A percentile compares a stretch with the other conserved stretches of the same genome.
These are phyloP conservation scores for Populus alba DNA, from an alignment of 345 rosid genomes.

Conservation along the genomic window DNA sequence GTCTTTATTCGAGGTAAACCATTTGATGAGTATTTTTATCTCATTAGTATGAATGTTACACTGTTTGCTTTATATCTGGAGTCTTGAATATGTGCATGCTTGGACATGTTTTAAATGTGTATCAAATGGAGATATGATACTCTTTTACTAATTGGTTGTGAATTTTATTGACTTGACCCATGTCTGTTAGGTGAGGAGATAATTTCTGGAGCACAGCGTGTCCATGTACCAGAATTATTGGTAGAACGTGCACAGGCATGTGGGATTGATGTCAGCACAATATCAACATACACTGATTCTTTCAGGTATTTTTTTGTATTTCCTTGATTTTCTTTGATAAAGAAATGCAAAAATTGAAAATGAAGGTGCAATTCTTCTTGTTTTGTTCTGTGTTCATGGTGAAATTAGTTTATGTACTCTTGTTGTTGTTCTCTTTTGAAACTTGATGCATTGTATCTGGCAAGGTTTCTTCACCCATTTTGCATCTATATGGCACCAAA, in stretches of 20 bases:
- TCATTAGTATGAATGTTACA: neutral
- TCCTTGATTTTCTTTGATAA: neutral
- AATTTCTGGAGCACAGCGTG: slow-evolving; percentile 94
- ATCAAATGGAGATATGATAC: neutral
- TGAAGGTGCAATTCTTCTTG: neutral
- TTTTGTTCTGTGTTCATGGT: neutral
- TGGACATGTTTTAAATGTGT: neutral
- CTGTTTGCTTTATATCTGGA: neutral
- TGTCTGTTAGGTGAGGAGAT: slow-evolving; percentile 75
- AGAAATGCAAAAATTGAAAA: neutral
- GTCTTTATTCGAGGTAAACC: slow-evolving; percentile 81
- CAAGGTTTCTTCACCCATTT: too few species aligned
- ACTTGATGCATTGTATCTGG: too few species aligned
- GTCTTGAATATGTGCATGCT: neutral
- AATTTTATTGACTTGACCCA: neutral
- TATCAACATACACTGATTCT: slow-evolving; percentile 72
- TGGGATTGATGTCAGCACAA: slow-evolving; percentile 72
- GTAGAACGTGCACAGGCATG: slow-evolving; percentile 63
- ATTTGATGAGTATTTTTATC: neutral
- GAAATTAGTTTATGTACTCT: too few species aligned
- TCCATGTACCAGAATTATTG: slow-evolving; percentile 72
- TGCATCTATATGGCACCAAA: too few species aligned
- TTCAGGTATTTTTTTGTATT: slow-evolving; percentile 53
- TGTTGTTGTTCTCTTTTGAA: too few species aligned
- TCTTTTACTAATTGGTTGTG: neutral